These are phyloP conservation scores for Cladosporium cucumerinum DNA, from an alignment of 2,329 filamentous ascomycete species.

Conservation along the genomic window DNA sequence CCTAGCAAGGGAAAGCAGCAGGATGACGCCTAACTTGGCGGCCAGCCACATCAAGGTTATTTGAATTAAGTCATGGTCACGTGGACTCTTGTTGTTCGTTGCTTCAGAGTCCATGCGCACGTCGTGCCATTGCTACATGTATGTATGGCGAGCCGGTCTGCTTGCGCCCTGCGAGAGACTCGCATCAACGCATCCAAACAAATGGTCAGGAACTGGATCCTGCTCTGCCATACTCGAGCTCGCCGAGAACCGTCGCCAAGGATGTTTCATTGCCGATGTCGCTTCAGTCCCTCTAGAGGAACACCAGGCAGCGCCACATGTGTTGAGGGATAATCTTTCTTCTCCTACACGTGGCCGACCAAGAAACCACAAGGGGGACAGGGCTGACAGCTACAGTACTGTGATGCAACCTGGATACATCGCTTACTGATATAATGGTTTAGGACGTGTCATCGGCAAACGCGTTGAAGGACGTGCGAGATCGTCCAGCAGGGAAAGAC, in stretches of 20 bases:
- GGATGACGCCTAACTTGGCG: constrained; percentile 9
- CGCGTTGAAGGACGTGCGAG: constrained; percentile 2
- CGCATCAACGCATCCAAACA: neutral
- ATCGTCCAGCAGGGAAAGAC: neutral
- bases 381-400: neutral
- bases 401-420: neutral
- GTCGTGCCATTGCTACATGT: neutral
- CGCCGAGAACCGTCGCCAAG: neutral
- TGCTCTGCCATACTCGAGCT: neutral
- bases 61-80: neutral
- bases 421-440: neutral
- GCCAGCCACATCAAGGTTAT: neutral
- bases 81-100: neutral
- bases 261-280: neutral
- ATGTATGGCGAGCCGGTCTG: neutral
- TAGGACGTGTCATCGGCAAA: neutral
- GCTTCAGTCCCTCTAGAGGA: neutral
- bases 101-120: neutral
- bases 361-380: neutral
- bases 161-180: neutral
- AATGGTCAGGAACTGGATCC: neutral
- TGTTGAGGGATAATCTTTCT: neutral
- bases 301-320: neutral
- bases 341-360: neutral
- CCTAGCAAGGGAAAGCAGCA: constrained; percentile 7